Conservation (phyloP, 1,284 basidiomycete genomes). For the Phylloboletellus chloephorus region DNA sequence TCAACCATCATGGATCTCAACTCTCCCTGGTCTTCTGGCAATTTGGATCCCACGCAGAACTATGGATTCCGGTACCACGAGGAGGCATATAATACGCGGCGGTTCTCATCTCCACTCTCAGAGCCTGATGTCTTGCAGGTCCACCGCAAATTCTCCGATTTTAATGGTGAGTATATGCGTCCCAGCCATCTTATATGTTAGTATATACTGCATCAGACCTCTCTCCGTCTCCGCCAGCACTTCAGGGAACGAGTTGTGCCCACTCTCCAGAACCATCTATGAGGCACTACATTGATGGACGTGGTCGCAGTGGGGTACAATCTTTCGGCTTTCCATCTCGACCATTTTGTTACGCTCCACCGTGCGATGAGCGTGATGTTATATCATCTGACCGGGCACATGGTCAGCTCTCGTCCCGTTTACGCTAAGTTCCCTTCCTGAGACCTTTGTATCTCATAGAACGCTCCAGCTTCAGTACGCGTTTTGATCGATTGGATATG, state of each 20-base stretch:
- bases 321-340: background rate
- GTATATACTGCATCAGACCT: slow-evolving; percentile 23
- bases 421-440: background rate
- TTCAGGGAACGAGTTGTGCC: slow-evolving; percentile 8
- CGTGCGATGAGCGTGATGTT: background rate
- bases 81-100: background rate
- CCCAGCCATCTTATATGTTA: background rate
- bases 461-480: background rate
- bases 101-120: slow-evolving; percentile 8
- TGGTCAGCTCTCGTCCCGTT: slow-evolving; percentile 10
- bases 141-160: slow-evolving; percentile 4
- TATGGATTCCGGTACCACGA: background rate
- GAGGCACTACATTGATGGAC: slow-evolving; percentile 4
- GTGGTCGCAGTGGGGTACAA: slow-evolving; percentile 3
- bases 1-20: slow-evolving; percentile 16
- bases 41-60: background rate
- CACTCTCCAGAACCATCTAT: slow-evolving; percentile 7
- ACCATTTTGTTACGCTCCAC: background rate
- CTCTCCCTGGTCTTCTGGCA: background rate
- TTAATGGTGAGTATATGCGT: slow-evolving; percentile 49
- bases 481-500: slow-evolving; percentile 1
- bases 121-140: slow-evolving; percentile 4
- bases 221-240: slow-evolving; percentile 39
- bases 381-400: background rate
- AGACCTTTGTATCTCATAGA: slow-evolving; percentile 11